Evolutionary conservation across 495 filamentous ascomycete species (phyloP), one percentile per base, ranked within the genome.

Genomic region (Penicillium simplicissimum): DNA sequence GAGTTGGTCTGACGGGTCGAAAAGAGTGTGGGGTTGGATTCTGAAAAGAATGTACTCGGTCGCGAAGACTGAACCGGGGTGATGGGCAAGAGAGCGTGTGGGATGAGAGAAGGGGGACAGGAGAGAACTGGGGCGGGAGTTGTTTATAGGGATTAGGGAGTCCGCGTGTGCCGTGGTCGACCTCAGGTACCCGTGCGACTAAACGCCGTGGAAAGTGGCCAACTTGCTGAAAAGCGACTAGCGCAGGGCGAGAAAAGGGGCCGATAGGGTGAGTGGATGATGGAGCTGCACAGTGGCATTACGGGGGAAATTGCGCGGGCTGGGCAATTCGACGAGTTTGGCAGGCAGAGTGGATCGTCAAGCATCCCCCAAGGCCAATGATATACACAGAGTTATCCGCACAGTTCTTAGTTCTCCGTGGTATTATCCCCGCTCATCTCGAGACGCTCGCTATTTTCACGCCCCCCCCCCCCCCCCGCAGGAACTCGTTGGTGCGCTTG

Each of bases 21-120:
- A 68, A 62, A 72, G 63, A 52, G 43, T 59, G 45, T 49, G 69
- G 66, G 71, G 63, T 63, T 58, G 55, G 23, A 52, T 58, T 58
- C 61, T 64, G 52, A 70, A 81, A 84, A 79, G 81, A 84, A 77
- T 81, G 81, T 78, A 83, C 72, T 83, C 78, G 79, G 81, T 74
- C 56, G 68, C 59, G 54, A 72, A 71, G 66, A 55, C 35, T 55
- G 36, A 64, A 71, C 72, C 74, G 74, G 69, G 65, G 59, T 53
- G 61, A 43, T 49, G 56, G 35, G 53, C 34, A 31, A 71, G 62
- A 68, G 71, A 71, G 54, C 65, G 63, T 65, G 52, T 64, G 66
- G 35, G 37, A 66, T 66, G 67, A 64, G 65, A 58, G 54, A 59
- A 58, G 49, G 55, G 59, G 53, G 43, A 52, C 55, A 61, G 43